Percentiles rank a stretch among this genome's conserved stretches.
Evolutionary conservation across 1,284 basidiomycete species (phyloP).

Genomic region (Rhodotorula sp.): DNA sequence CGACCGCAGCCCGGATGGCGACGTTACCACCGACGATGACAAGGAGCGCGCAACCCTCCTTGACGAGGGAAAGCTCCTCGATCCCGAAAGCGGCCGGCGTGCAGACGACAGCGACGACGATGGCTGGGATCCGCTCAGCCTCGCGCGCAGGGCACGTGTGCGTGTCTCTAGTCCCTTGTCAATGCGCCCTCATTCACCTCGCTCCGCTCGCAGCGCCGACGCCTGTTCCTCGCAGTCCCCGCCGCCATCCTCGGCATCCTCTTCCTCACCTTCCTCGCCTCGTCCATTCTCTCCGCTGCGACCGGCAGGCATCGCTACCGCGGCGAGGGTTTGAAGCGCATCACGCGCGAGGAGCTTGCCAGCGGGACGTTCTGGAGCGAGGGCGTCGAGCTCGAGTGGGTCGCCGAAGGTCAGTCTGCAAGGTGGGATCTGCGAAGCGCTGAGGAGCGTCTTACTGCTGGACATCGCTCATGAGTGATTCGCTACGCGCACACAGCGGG

Average conservation of each 20-base stretch:
- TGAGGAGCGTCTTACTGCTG: too few species aligned
- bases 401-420: conserved; percentile 71
- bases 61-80: neutral
- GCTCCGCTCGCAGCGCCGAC: conserved; percentile 3
- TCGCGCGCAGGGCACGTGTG: neutral
- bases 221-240: conserved; percentile 2
- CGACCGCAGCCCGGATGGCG: neutral
- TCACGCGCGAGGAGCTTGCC: conserved; percentile 61
- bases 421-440: neutral
- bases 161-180: neutral
- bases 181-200: too few species aligned
- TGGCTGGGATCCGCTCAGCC: neutral
- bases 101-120: neutral
- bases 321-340: neutral
- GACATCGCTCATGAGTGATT: neutral
- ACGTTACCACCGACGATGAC: neutral
- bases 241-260: neutral
- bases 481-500: conserved; percentile 63
- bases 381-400: conserved; percentile 67
- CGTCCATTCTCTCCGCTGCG: neutral
- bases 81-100: neutral
- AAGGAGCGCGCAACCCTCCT: neutral
- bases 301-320: neutral
- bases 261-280: neutral
- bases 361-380: conserved; percentile 75